Conservation (phyloP, 345 rosid genomes). For the Hypericum androsaemum region DNA sequence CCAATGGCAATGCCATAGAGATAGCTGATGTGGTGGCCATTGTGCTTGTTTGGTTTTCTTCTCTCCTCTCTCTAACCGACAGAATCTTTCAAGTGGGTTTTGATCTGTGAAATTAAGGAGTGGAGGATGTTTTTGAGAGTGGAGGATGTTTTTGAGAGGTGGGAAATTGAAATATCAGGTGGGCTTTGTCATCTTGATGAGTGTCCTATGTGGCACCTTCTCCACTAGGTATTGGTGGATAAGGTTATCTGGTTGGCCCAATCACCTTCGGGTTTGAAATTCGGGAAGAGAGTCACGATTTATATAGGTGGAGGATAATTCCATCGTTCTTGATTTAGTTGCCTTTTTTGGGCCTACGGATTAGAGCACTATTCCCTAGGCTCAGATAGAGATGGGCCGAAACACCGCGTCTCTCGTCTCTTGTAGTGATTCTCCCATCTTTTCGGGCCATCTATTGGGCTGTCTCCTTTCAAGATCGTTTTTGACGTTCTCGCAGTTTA, state of each 20-base stretch:
- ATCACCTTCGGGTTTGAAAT: conserved; percentile 22
- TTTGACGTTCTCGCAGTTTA: no score
- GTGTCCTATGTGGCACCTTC: conserved; percentile 51
- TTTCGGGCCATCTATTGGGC: no score
- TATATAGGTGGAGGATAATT: background rate
- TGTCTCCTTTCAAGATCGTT: no score
- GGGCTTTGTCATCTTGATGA: conserved; percentile 18
- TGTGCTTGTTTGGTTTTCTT: background rate
- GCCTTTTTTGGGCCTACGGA: no score
- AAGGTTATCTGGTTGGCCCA: conserved; percentile 51
- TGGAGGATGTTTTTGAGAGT: conserved; percentile 16
- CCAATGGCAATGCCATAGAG: conserved; percentile 56
- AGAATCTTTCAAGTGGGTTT: background rate
- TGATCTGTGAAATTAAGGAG: conserved; percentile 7
- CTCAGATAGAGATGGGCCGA: no score
- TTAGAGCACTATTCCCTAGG: no score
- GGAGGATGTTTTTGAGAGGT: conserved; percentile 22
- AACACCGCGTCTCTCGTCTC: no score
- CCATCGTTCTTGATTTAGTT: no score
- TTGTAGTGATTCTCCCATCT: no score
- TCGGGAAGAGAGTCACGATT: conserved; percentile 1
- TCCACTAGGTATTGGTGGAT: conserved; percentile 35
- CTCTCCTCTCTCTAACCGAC: background rate
- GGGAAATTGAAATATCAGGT: conserved; percentile 20
- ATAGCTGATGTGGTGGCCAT: conserved; percentile 71